These are phyloP conservation scores for Phellinidium pouzarii DNA, from an alignment of 1,284 basidiomycete species.

Conservation along the genomic window DNA sequence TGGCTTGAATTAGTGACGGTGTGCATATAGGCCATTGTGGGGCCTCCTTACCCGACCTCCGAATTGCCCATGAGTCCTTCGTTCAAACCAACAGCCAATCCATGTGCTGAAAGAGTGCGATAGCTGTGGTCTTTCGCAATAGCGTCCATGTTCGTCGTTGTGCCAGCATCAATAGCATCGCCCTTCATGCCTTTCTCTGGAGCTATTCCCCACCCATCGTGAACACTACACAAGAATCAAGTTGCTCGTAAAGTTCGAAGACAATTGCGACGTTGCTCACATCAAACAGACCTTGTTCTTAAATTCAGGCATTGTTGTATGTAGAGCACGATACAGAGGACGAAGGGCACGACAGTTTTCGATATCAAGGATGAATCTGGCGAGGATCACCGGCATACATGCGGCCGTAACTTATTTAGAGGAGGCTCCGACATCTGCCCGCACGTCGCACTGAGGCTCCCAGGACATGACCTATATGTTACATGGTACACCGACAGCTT, in stretches of 20 bases:
- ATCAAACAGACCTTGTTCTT: slow-evolving; percentile 90
- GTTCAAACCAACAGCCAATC: slow-evolving; percentile 79
- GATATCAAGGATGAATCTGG: too few species aligned
- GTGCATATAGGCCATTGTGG: slow-evolving; percentile 14
- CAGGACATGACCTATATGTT: too few species aligned
- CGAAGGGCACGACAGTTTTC: too few species aligned
- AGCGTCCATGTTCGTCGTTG: slow-evolving; percentile 82
- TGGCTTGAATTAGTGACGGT: slow-evolving; percentile 26
- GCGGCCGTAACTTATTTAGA: too few species aligned
- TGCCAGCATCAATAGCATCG: slow-evolving; percentile 78
- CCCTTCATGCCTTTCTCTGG: slow-evolving; percentile 64
- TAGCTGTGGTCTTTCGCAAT: slow-evolving; percentile 74
- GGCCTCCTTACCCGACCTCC: slow-evolving; percentile 74
- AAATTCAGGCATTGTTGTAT: slow-evolving; percentile 34
- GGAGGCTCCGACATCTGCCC: too few species aligned
- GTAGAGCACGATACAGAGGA: too few species aligned
- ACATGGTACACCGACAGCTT: too few species aligned
- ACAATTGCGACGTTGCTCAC: slow-evolving; percentile 32
- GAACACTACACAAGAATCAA: slow-evolving; percentile 49
- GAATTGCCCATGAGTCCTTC: slow-evolving; percentile 95
- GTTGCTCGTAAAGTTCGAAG: not conserved
- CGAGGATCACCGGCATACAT: too few species aligned
- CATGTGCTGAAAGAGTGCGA: slow-evolving; percentile 74
- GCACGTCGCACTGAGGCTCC: too few species aligned
- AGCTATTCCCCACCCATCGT: slow-evolving; percentile 90